These are phyloP conservation scores for Suillus weaverae DNA, from an alignment of 768 basidiomycete genomes.

Conservation along the genomic window DNA sequence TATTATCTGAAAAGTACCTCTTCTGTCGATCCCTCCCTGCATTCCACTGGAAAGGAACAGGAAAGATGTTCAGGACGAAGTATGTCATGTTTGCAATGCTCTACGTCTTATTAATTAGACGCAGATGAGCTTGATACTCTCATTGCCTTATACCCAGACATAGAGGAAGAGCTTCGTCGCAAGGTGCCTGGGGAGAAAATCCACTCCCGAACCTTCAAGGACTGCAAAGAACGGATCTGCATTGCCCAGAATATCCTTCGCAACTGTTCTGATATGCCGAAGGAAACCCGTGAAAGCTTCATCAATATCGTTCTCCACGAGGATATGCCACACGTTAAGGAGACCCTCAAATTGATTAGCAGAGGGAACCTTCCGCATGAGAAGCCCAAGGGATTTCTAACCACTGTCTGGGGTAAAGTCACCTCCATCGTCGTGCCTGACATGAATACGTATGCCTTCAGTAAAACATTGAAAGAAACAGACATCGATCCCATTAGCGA, in stretches of 20 bases:
- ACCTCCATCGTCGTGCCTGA: not conserved
- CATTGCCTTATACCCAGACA: conserved; percentile 17
- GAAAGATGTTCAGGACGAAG: not conserved
- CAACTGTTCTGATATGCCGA: not conserved
- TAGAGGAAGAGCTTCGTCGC: not conserved
- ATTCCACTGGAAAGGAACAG: not conserved
- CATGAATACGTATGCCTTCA: not conserved
- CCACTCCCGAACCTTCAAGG: conserved; percentile 1
- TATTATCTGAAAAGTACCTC: not conserved
- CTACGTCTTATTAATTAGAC: not conserved
- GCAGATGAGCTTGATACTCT: conserved; percentile 14
- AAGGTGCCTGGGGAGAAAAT: conserved; percentile 13
- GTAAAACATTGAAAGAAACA: conserved; percentile 6
- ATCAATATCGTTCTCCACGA: conserved; percentile 9
- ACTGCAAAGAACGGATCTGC: conserved; percentile 18
- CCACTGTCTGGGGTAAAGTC: not conserved
- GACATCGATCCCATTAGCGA: conserved; percentile 11
- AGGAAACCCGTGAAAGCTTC: not conserved
- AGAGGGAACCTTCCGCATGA: not conserved
- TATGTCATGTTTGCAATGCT: not conserved
- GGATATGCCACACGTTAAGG: not conserved
- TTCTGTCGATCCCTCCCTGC: no score
- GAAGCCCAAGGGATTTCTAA: not conserved
- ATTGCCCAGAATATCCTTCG: conserved; percentile 10
- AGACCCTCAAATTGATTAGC: not conserved